Evolutionary conservation across 768 basidiomycete genomes (phyloP).

Genomic region (Favolaschia claudopus): DNA sequence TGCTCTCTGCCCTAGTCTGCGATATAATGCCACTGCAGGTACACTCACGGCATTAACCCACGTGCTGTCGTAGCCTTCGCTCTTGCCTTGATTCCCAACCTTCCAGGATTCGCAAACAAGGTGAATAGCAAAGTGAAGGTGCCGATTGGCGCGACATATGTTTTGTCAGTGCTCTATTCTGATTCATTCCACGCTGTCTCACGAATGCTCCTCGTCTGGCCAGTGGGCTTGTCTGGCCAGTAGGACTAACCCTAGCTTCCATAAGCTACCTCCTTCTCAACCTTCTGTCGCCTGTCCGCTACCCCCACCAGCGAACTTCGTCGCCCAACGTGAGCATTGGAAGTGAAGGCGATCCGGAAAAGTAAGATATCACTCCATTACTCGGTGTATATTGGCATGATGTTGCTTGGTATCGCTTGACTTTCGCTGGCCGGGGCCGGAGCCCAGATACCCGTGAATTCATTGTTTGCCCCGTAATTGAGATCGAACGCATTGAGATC

Average conservation of each 20-base stretch:
- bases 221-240: conserved; percentile 28
- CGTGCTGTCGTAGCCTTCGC: conserved; percentile 25
- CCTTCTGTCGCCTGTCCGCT: conserved; percentile 8
- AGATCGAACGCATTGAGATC: conserved; percentile 29
- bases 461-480: conserved; percentile 25
- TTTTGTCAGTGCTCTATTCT: conserved; percentile 9
- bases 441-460: conserved; percentile 21
- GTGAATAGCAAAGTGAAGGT: conserved; percentile 1
- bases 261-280: conserved; percentile 22
- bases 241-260: conserved; percentile 18
- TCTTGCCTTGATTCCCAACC: conserved; percentile 21
- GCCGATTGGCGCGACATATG: conserved; percentile 18
- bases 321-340: neutral
- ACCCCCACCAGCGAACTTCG: neutral
- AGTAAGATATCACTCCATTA: conserved; percentile 5
- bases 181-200: neutral
- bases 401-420: conserved; percentile 14
- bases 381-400: conserved; percentile 23
- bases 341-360: conserved; percentile 9
- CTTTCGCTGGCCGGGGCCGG: conserved; percentile 1
- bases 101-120: conserved; percentile 23
- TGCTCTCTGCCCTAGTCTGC: neutral
- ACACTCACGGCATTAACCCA: conserved; percentile 27
- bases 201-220: no score
- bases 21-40: conserved; percentile 10